Evolutionary conservation across 805 yeast genomes (phyloP), one percentile per base, ranked within the genome.

Genomic region (Candida pini): DNA sequence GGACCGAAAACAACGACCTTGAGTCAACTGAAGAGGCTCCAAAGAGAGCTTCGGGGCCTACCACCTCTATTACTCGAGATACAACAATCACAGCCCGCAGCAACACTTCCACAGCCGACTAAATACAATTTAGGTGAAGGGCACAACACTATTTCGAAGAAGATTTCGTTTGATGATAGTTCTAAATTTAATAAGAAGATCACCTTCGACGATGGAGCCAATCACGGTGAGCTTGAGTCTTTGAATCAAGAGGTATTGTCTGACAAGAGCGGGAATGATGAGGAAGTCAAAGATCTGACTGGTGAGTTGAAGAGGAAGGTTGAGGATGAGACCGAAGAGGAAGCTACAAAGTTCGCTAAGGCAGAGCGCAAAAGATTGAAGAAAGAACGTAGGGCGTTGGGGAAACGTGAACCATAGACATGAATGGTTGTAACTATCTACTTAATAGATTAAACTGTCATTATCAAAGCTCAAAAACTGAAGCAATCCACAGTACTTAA

Each of bases 21-120:
- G 14, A 49, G 59, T 25, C 65, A 60, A 36, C 36, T 62, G 34
- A 60, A 59, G 34, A 55, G 66, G 40, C 44, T 60, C 21, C 64
- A 60, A 37, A 51, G 66, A 47, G 64, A 58, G 26, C 42, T 62
- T 13, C 47, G 63, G 35, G 66, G 66, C 3, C 35, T 62, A 22
- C 63, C 64, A 6, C 66, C 66, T 4, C 41, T 62, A 10, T 39
- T 60, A 28, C 38, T 51, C 13, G 63, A 54, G 16, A 47, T 45
- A 8, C 32, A 40, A 21, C 37, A 31, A 18, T 34, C 26, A 29
- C 27, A 26, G 7, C 24, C 16, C 9, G 26, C 17, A 32, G 15
- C 18, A 9, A 15, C 24, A 17, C 21, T 18, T 6, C 26, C 13
- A 12, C 31, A 18, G 32, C 18, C 5, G n/a, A n/a, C n/a, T n/a